Evolutionary conservation across 2,329 filamentous ascomycete genomes (phyloP).

Genomic region (Diaporthe capsici): DNA sequence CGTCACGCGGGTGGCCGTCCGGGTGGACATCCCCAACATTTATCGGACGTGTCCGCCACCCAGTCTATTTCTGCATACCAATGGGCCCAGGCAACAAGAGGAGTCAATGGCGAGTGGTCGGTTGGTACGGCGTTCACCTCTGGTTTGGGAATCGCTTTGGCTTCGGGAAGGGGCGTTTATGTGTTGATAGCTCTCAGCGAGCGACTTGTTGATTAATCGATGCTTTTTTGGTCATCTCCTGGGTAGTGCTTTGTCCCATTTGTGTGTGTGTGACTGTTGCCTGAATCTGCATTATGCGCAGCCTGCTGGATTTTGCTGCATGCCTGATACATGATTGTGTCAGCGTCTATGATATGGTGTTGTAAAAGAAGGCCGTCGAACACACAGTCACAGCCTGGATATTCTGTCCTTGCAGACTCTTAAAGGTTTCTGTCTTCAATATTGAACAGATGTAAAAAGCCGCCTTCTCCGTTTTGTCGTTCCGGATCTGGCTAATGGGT

Average conservation of each 20-base stretch:
- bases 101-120: background rate
- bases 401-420: too few relatives aligned
- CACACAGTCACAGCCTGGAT: too few relatives aligned
- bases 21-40: background rate
- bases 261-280: too few relatives aligned
- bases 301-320: too few relatives aligned
- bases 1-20: background rate
- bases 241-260: background rate
- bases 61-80: background rate
- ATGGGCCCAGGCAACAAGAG: background rate
- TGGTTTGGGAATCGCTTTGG: background rate
- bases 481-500: too few relatives aligned
- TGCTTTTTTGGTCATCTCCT: background rate
- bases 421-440: too few relatives aligned
- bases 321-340: too few relatives aligned
- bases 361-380: too few relatives aligned
- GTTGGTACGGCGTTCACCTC: background rate
- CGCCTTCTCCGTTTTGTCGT: too few relatives aligned
- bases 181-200: background rate
- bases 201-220: background rate
- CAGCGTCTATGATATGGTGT: too few relatives aligned
- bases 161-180: background rate
- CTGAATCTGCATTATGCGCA: too few relatives aligned
- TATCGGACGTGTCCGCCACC: background rate
- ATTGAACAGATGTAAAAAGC: too few relatives aligned